These are phyloP conservation scores for Talaromyces sp. DNA, from an alignment of 2,329 filamentous ascomycete species.

Conservation along the genomic window DNA sequence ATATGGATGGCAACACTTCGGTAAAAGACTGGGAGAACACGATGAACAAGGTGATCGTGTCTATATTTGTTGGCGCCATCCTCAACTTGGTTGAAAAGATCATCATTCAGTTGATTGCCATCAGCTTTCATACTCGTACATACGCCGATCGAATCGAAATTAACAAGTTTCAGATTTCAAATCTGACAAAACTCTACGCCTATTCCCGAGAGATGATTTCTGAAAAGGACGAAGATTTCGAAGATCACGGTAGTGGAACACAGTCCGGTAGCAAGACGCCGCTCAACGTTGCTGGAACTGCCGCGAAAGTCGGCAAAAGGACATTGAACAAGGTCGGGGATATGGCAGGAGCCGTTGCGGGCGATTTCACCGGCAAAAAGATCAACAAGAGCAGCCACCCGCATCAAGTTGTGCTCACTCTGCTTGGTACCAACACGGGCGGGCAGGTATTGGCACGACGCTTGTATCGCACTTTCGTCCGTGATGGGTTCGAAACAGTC, in stretches of 20 bases:
- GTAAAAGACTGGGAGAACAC: slow-evolving; percentile 67
- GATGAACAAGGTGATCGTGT: slow-evolving; percentile 80
- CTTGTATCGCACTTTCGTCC: slow-evolving; percentile 79
- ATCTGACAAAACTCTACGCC: slow-evolving; percentile 60
- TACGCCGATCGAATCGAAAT: slow-evolving; percentile 87
- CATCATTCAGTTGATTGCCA: slow-evolving; percentile 89
- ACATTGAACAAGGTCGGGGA: slow-evolving; percentile 78
- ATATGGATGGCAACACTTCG: slow-evolving; percentile 50
- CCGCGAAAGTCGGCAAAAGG: slow-evolving; percentile 69
- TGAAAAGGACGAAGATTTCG: slow-evolving; percentile 73
- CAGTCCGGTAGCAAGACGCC: slow-evolving; percentile 68
- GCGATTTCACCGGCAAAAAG: slow-evolving; percentile 79
- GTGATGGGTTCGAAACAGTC: slow-evolving; percentile 71
- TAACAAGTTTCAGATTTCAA: slow-evolving; percentile 83
- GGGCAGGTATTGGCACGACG: slow-evolving; percentile 82
- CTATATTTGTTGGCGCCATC: slow-evolving; percentile 72
- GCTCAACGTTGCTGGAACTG: slow-evolving; percentile 63
- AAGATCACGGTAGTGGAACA: slow-evolving; percentile 45
- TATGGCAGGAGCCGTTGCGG: slow-evolving; percentile 78
- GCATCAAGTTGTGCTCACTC: slow-evolving; percentile 74
- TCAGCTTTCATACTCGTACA: slow-evolving; percentile 85
- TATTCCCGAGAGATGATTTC: slow-evolving; percentile 62
- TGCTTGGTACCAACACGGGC: slow-evolving; percentile 67
- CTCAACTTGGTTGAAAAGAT: slow-evolving; percentile 91
- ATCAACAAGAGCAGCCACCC: slow-evolving; percentile 70